Percentiles rank a stretch among this genome's conserved stretches.
These are phyloP conservation scores for Fusarium nematophilum DNA, from an alignment of 2,329 filamentous ascomycete genomes.

Conservation along the genomic window DNA sequence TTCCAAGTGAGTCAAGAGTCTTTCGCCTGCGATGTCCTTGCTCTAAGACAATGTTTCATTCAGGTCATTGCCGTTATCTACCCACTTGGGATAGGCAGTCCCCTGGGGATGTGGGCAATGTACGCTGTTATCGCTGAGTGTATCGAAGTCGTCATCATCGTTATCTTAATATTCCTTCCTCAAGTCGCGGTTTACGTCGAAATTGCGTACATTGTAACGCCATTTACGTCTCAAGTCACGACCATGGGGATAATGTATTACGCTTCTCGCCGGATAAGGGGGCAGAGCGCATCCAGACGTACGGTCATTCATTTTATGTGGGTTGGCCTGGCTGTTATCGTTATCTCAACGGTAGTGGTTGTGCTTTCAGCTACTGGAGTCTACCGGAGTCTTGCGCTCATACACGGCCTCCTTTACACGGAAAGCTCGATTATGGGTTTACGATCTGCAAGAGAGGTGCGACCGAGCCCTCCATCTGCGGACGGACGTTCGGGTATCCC, in stretches of 20 bases:
- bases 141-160: not conserved
- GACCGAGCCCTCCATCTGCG: not conserved
- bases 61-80: not conserved
- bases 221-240: not conserved
- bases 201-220: not conserved
- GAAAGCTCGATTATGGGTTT: constrained; percentile 3
- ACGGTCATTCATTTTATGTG: not conserved
- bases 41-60: not conserved
- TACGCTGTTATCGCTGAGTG: not conserved
- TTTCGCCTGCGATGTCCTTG: not conserved
- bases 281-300: not conserved
- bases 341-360: not conserved
- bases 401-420: not conserved
- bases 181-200: not conserved
- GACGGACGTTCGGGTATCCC: not conserved
- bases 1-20: not conserved
- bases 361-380: not conserved
- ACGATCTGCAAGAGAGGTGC: not conserved
- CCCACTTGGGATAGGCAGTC: not conserved
- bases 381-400: not conserved
- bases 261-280: not conserved
- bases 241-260: not conserved
- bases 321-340: not conserved
- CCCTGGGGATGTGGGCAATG: not conserved
- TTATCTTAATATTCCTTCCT: not conserved